Conservation (phyloP, 1,284 basidiomycete genomes). For the Puccinia triticina region DNA sequence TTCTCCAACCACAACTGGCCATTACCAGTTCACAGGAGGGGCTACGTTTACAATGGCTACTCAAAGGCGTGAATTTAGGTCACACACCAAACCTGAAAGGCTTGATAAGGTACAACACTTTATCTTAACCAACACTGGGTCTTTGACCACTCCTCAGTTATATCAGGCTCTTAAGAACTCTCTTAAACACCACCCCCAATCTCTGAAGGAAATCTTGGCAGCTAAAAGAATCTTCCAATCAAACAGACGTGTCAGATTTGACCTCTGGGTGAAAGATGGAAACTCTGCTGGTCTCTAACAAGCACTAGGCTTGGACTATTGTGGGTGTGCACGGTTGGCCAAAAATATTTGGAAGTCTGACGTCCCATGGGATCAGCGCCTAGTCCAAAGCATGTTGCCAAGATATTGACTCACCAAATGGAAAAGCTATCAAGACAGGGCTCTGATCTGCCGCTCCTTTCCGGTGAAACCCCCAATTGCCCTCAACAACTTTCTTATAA, state of each 20-base stretch:
- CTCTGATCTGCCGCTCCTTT: too few relatives aligned
- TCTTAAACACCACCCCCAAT: neutral
- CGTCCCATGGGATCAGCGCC: neutral
- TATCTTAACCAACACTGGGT: neutral
- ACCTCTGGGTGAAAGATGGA: constrained; percentile 19
- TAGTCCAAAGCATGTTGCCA: neutral
- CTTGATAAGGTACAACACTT: neutral
- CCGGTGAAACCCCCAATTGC: too few relatives aligned
- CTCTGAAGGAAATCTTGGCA: neutral
- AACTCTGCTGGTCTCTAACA: neutral
- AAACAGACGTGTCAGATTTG: neutral
- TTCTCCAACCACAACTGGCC: neutral
- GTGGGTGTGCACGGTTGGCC: neutral
- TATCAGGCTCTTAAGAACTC: neutral
- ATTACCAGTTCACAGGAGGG: too few relatives aligned
- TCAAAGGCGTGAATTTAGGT: too few relatives aligned
- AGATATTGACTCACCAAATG: neutral
- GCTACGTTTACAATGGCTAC: too few relatives aligned
- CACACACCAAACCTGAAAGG: neutral
- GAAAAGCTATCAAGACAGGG: neutral
- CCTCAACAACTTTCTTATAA: neutral
- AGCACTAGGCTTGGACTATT: neutral
- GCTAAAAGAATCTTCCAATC: constrained; percentile 25
- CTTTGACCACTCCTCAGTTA: neutral
- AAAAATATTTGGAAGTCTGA: neutral